Conservation (phyloP, 352 stramenopile genomes). For the Thalassiosira hispida region DNA sequence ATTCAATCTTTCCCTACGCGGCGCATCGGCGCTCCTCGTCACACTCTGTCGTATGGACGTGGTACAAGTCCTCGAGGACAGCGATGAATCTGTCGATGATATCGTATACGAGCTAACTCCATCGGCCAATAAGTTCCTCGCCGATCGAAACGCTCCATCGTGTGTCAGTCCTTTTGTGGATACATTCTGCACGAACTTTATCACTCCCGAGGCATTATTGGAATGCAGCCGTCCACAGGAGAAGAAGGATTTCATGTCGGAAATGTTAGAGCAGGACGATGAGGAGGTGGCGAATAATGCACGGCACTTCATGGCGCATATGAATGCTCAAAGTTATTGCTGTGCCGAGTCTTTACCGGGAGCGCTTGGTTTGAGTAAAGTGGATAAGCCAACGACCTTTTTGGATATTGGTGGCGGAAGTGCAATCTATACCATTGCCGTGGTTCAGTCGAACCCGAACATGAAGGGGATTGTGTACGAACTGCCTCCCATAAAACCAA, state of each 20-base stretch:
- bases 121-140: conserved; percentile 30
- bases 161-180: conserved; percentile 28
- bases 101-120: conserved; percentile 29
- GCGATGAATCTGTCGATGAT: conserved; percentile 29
- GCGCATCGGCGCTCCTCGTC: conserved; percentile 28
- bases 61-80: conserved; percentile 19
- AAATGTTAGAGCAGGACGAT: conserved; percentile 21
- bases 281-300: conserved; percentile 33
- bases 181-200: conserved; percentile 30
- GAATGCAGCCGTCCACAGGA: conserved; percentile 17
- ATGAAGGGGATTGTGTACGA: conserved; percentile 33
- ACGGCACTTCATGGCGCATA: conserved; percentile 35
- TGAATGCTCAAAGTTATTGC: conserved; percentile 45
- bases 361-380: conserved; percentile 14
- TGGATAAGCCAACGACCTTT: conserved; percentile 17
- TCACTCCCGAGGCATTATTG: conserved; percentile 15
- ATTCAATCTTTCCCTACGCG: too few relatives aligned
- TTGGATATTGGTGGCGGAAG: conserved; percentile 31
- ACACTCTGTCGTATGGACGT: conserved; percentile 33
- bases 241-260: conserved; percentile 31
- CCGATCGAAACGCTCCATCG: conserved; percentile 10
- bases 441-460: conserved; percentile 25
- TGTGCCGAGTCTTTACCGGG: conserved; percentile 18
- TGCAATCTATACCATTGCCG: conserved; percentile 35
- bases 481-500: conserved; percentile 29